Conservation (phyloP, 202 grass and related monocot genomes). For the Thinopyrum obtusiflorum region DNA sequence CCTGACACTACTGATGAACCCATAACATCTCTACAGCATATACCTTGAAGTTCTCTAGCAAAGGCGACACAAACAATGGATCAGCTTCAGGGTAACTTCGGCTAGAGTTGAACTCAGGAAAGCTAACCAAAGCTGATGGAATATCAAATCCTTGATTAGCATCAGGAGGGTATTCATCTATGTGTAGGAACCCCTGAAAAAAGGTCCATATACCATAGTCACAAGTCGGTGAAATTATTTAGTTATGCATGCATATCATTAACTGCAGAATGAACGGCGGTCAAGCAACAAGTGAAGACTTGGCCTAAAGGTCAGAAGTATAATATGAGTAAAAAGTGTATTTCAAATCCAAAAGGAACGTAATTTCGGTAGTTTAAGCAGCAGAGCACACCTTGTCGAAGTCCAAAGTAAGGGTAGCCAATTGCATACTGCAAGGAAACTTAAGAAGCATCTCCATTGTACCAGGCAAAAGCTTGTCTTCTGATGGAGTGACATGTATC, state of each 20-base stretch:
- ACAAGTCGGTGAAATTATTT: constrained; percentile 18
- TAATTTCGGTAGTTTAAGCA: constrained; percentile 25
- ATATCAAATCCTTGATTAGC: constrained; percentile 99
- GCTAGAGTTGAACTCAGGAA: constrained; percentile 80
- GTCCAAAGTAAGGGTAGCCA: constrained; percentile 76
- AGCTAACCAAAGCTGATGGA: constrained; percentile 90
- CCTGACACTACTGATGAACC: not conserved
- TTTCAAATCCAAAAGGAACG: constrained; percentile 14
- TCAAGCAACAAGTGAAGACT: constrained; percentile 18
- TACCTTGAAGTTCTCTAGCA: constrained; percentile 82
- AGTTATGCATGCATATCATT: not conserved
- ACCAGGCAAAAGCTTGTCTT: constrained; percentile 89
- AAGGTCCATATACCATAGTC: constrained; percentile 11
- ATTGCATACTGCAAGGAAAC: constrained; percentile 72
- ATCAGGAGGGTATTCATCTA: constrained; percentile 99
- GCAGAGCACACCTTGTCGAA: constrained; percentile 84
- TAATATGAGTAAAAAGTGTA: constrained; percentile 21
- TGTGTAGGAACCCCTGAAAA: constrained; percentile 94
- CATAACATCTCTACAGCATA: not conserved
- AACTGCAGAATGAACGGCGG: constrained; percentile 9
- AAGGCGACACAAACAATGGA: constrained; percentile 42
- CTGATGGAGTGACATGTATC: constrained; percentile 87
- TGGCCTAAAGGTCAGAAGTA: not conserved
- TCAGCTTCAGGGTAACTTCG: constrained; percentile 59
- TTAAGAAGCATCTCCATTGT: constrained; percentile 76